Conservation (phyloP, 305 asterid species). For the Fraxinus angustifolia region DNA sequence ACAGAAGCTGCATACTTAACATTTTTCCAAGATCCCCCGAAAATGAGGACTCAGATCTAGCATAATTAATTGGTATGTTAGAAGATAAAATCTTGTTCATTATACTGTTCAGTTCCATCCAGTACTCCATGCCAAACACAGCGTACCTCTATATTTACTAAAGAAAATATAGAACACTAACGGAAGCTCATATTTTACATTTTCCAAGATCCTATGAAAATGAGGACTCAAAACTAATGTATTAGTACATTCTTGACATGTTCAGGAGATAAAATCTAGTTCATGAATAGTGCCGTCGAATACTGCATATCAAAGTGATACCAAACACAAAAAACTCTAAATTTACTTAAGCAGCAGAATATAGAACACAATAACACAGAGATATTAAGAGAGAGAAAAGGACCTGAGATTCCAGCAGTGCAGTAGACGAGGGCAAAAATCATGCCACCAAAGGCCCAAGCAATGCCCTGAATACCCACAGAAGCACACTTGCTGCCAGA, state of each 20-base stretch:
- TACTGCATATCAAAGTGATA: background rate
- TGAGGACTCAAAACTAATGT: background rate
- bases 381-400: background rate
- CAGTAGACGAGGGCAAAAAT: slow-evolving; percentile 75
- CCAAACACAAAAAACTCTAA: background rate
- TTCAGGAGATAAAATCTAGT: background rate
- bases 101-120: background rate
- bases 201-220: background rate
- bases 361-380: background rate
- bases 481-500: slow-evolving; percentile 48
- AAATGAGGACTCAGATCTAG: background rate
- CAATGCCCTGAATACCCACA: slow-evolving; percentile 73
- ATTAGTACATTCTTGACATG: background rate
- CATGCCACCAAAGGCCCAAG: slow-evolving; percentile 86
- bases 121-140: background rate
- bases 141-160: background rate
- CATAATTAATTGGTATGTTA: background rate
- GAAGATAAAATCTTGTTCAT: background rate
- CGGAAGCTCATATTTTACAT: background rate
- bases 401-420: slow-evolving; percentile 75
- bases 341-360: background rate
- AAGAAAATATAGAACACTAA: background rate
- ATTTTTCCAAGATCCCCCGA: background rate
- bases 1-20: background rate
- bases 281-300: background rate